Base-by-base conservation (phyloP, 495 filamentous ascomycete species). In the Lepraria neglecta region DNA sequence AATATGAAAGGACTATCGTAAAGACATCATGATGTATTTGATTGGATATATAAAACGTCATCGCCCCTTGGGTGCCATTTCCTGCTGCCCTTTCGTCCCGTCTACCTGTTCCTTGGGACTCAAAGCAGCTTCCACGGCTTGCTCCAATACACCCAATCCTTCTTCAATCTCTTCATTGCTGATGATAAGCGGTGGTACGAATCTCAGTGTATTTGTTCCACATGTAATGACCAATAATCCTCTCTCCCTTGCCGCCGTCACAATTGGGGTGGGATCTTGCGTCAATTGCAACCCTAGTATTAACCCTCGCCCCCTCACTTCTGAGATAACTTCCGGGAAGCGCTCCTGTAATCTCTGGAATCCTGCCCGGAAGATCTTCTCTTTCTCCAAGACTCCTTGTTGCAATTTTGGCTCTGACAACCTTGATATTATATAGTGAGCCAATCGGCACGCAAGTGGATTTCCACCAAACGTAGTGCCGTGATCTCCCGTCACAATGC, bases 401-500 rank as follows among this genome's bases (percentile, higher is more conserved):
- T 89, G 86, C 43, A 97, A 73, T 52, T 77, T 77, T 0, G 80
- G 73, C 4, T 87, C 78, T 0, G 87, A 79, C 15, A 98, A 78
- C 15, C 88, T 80, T n/a, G 76, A 75, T 60, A 98, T 81, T 53
- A 96, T 84, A 70, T 92, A 83, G 69, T 95, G 86, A 4, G 90
- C 95, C 3, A 97, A 71, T 44, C 92, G 80, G 67, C 86, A 88
- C 1, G 83, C 94, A 15, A 98, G 78, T 19, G 94, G 95, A 75
- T 97, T 98, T 3, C 94, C 94, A 21, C 94, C 94, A 67, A 96
- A 98, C 14, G 94, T 98, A 2, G 94, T 98, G 27, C 94, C 94
- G 72, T 98, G 94, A 69, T 98, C 94, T 51, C 94, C 94, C 6
- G 88, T 84, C 67, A 88, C 86, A 70, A 98, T 95, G 71, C 87